Evolutionary conservation across 2,329 filamentous ascomycete genomes (phyloP).

Genomic region (Chlorencoelia australis): DNA sequence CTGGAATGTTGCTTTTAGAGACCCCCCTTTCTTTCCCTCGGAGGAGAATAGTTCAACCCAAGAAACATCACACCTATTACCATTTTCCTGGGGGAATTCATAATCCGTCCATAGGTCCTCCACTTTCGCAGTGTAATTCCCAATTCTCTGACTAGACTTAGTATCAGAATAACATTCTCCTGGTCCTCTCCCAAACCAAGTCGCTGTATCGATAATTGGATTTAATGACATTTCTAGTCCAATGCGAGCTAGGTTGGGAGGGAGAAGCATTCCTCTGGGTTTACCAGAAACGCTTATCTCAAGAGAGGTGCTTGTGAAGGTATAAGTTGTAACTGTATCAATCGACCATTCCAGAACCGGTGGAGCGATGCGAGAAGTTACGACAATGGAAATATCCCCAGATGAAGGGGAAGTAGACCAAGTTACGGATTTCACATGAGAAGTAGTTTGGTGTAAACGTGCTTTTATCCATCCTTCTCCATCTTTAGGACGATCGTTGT

Average conservation of each 20-base stretch:
- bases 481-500: constrained; percentile 49
- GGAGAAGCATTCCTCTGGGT: constrained; percentile 36
- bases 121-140: constrained; percentile 38
- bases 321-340: constrained; percentile 40
- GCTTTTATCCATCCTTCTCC: constrained; percentile 48
- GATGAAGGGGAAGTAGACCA: constrained; percentile 18
- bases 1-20: no score
- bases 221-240: constrained; percentile 48
- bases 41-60: no score
- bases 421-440: constrained; percentile 35
- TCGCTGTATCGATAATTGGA: constrained; percentile 35
- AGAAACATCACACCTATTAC: no score
- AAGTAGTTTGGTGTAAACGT: constrained; percentile 37
- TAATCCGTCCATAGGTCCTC: constrained; percentile 48
- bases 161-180: constrained; percentile 58
- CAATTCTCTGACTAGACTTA: constrained; percentile 49
- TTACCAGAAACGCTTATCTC: constrained; percentile 36
- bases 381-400: constrained; percentile 28
- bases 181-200: constrained; percentile 59
- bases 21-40: no score
- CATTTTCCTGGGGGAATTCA: constrained; percentile 49
- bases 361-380: constrained; percentile 41
- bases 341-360: constrained; percentile 52
- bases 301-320: constrained; percentile 34
- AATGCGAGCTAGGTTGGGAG: constrained; percentile 48